Evolutionary conservation across 352 stramenopile species (phyloP), one percentile per base, ranked within the genome.

Genomic region (Pythium monospermum): DNA sequence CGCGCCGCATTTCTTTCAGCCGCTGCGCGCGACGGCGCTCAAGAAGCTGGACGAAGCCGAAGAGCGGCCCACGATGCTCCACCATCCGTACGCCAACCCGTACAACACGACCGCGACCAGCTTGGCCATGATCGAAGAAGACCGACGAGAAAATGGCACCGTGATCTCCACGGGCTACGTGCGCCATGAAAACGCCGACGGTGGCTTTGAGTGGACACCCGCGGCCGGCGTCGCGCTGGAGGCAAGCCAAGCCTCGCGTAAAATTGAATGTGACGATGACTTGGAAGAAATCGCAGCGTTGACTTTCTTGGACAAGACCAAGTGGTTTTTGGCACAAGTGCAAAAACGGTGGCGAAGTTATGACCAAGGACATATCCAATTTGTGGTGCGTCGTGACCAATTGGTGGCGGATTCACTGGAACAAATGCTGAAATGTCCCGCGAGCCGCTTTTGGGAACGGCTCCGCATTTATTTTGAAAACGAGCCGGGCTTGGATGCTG

Each of bases 381-480:
- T 91, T 53, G 65, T 94, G 30, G 78, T 96, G 32, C 69, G 76
- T 27, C 77, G 85, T 11, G 71, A 85, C 13, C 61, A 91, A 39
- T 53, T 96, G 11, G 68, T 96, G 2, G 76, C 68, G 21, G 87
- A 96, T 62, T 95, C 83, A 19, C 72, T 94, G 40, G 80, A 94
- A 53, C 83, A 91, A 43, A 87, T 91, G 75, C 75, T 94, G 49
- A 91, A 88, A 63, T 91, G 76, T 63, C 82, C 78, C 6, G 63
- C 78, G 4, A 89, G 76, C 80, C 79, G 75, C 22, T 89, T 90
- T 55, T 89, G 78, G 77, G 78, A 91, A 54, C 78, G 79, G 2
- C 59, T 94, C n/a, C 81, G 81, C 37, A 91, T 91, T 31, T 89
- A 89, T 55, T 94, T 94, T 54, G 76, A 89, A 38, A 88, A 89